Percentiles rank a stretch among this genome's conserved stretches.
Evolutionary conservation across 2,329 filamentous ascomycete species (phyloP).

Genomic region (Truncatella angustata): DNA sequence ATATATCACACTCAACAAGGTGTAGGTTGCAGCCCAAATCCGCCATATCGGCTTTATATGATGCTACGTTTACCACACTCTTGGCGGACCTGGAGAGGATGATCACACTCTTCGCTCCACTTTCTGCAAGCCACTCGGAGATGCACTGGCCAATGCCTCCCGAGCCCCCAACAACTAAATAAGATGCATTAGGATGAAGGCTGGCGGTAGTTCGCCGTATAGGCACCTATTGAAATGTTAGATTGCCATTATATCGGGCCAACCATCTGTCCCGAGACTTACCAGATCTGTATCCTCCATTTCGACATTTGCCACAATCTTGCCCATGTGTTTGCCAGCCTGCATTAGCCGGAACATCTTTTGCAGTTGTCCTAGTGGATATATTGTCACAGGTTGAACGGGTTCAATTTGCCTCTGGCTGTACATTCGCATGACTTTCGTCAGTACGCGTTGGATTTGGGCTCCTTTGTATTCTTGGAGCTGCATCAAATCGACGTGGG

Average conservation of each 20-base stretch:
- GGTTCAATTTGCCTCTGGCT: constrained; percentile 23
- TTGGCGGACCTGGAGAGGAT: constrained; percentile 46
- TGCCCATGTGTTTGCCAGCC: constrained; percentile 37
- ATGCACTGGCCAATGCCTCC: constrained; percentile 51
- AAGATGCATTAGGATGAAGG: constrained; percentile 37
- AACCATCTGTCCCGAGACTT: constrained; percentile 3
- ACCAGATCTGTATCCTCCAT: constrained; percentile 39
- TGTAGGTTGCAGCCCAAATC: no score
- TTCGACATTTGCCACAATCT: constrained; percentile 41
- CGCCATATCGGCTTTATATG: constrained; percentile 43
- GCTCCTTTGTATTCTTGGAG: constrained; percentile 32
- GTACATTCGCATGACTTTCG: constrained; percentile 22
- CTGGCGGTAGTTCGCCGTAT: constrained; percentile 33
- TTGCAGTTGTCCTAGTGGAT: constrained; percentile 31
- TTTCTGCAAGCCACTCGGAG: constrained; percentile 45
- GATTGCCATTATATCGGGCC: constrained; percentile 15
- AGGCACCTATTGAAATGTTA: constrained; percentile 26
- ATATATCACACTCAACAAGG: no score
- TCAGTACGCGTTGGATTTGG: constrained; percentile 21
- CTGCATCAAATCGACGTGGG: constrained; percentile 41
- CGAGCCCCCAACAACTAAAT: constrained; percentile 51
- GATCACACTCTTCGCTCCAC: constrained; percentile 47
- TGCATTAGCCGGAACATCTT: constrained; percentile 43
- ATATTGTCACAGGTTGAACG: constrained; percentile 29
- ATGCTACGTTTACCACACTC: constrained; percentile 36